Base-by-base conservation (phyloP, 352 stramenopile species). In the Globisporangium parvum region DNA sequence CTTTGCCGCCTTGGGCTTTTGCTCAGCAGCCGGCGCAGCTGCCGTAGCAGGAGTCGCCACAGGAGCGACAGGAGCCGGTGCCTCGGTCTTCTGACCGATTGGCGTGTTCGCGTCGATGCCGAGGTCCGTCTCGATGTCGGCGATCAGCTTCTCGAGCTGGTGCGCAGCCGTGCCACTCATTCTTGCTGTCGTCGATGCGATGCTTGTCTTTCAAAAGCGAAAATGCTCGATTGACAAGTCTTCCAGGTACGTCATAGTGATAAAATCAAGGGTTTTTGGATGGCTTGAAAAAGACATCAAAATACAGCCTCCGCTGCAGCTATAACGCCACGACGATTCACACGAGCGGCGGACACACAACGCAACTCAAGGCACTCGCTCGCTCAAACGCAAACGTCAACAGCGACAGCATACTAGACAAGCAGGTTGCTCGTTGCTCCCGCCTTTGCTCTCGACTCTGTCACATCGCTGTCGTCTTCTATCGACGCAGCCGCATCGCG, bases 141-240 rank as follows among this genome's bases (percentile, higher is more conserved):
- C 65, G 62, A 92, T 92, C 48, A 92, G 69, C 59, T 63, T 73
- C 62, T 85, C 59, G 47, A 92, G 66, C 68, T 92, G 79, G 60
- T 87, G 74, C 26, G 72, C 61, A 2, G 79, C 79, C 48, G 68
- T 80, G 46, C 31, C 71, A 63, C 62, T 75, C 53, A 70, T 70
- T 60, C 53, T 73, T 51, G 11, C 45, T 52, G 17, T 8, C 40
- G 26, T 23, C 12, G 26, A 44, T 26, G 17, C 9, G 39, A 40
- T n/a, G n/a, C n/a, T n/a, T 31, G 44, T 3, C 5, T 39, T 37
- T 37, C 10, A 31, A 41, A 40, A 24, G 15, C n/a, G 28, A 53
- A 40, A 51, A 51, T 31, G 23, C 37, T 42, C 37, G 37, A 37
- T 37, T 37, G 9, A 12, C 31, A 10, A 37, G 31, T 37, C 6